Percentiles rank a stretch among this genome's conserved stretches.
Evolutionary conservation across 768 basidiomycete genomes (phyloP).

Genomic region (Pleurotus giganteus): DNA sequence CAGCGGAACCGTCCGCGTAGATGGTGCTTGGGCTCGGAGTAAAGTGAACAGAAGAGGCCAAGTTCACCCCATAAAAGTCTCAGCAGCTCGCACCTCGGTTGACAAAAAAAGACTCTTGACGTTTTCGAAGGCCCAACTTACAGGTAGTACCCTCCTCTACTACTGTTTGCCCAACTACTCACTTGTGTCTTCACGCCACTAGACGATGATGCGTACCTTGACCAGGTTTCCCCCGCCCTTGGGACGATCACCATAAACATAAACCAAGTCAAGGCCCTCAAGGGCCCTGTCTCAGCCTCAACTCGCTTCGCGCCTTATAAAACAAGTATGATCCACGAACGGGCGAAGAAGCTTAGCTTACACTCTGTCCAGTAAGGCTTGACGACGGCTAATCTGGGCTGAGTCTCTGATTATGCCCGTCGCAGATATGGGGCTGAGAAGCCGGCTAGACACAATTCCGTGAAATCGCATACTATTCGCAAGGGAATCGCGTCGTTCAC

Average conservation of each 20-base stretch:
- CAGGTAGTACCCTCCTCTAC: slow-evolving; percentile 12
- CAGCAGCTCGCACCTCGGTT: slow-evolving; percentile 1
- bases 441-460: too few species aligned
- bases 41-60: too few species aligned
- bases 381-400: background rate
- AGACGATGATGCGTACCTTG: slow-evolving; percentile 21
- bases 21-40: slow-evolving; percentile 7
- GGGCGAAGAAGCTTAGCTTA: slow-evolving; percentile 15
- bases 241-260: slow-evolving; percentile 16
- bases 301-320: background rate
- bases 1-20: slow-evolving; percentile 9
- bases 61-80: background rate
- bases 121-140: slow-evolving; percentile 19
- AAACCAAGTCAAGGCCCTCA: background rate
- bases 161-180: background rate
- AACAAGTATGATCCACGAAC: slow-evolving; percentile 16
- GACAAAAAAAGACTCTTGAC: slow-evolving; percentile 14
- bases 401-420: slow-evolving; percentile 8
- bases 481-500: slow-evolving; percentile 10
- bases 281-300: background rate
- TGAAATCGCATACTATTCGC: background rate
- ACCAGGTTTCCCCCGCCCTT: slow-evolving; percentile 5
- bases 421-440: too few species aligned
- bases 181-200: too few species aligned
- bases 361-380: slow-evolving; percentile 15